Evolutionary conservation across 2,329 filamentous ascomycete species (phyloP), one percentile per base, ranked within the genome.

Genomic region (Exophiala sp.): DNA sequence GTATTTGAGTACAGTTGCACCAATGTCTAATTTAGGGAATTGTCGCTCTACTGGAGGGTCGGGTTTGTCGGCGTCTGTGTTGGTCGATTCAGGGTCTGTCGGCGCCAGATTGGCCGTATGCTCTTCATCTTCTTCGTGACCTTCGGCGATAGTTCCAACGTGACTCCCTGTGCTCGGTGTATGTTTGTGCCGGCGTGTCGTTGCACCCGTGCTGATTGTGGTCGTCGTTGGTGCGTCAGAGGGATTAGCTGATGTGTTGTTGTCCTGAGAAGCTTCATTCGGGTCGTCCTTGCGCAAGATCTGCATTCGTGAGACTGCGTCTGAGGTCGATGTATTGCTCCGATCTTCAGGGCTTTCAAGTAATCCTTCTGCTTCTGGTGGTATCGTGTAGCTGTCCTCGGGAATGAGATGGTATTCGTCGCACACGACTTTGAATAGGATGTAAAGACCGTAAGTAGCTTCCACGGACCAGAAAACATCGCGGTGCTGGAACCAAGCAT

Each of bases 401-500:
- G 91, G 91, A 29, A 99, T 84, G 56, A 97, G 78, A 62, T 87
- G 86, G 71, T 96, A 96, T 63, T 87, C 80, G 69, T 99, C 94
- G 71, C 92, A 97, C 18, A 97, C 91, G 0, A 88, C 94, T 78
- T 96, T 97, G 79, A 97, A 99, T 66, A 99, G 87, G 54, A 95
- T 83, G 69, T 99, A 99, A 9, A 99, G 75, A 0, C 94, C 94
- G n/a, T 89, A 90, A 68, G 91, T 84, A 8, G 83, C 83, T 73
- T 99, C 94, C 1, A 97, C 87, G 38, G 88, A 85, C 91, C 92
- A 97, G 71, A 97, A 99, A 49, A 96, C 89, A 51, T 88, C 87
- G 42, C 91, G 84, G 71, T 99, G 94, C 73, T 96, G 91, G 71
- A 96, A 99, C 94, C 94, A 99, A 6, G 94, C 94, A 69, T 99